Base-by-base conservation (phyloP, 257 asterid species). In the Solanum tarijense region DNA sequence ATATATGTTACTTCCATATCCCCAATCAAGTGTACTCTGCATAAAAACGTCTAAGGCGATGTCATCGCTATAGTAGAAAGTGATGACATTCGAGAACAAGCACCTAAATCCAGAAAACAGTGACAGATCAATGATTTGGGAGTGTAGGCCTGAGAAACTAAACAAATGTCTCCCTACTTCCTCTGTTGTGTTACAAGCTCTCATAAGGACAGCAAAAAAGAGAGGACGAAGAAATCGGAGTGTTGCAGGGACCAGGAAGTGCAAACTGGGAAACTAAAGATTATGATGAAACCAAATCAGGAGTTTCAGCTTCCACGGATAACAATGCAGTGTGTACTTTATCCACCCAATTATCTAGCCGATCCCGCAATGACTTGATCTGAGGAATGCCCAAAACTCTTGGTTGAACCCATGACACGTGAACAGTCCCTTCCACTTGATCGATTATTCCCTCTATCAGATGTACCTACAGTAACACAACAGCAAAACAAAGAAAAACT, bases 391-490 rank as follows among this genome's bases (percentile, higher is more conserved):
- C 99, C 88, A 97, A 69, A 73, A 97, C 99, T 92, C 99, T 91
- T 32, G 99, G 99, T 90, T 97, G 99, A 88, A 96, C 99, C 99
- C 99, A 96, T 0, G 98, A 94, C 34, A 96, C 98, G 36, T 95
- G 94, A 62, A 96, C 96, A 0, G 98, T 94, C 88, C 98, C 98
- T 86, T 97, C 98, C 7, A 97, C 98, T 93, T 97, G 98, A 90
- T 95, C 98, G 23, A 97, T 95, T 75, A 97, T 94, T 85, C 99
- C 99, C 92, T 96, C 98, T 4, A 97, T 95, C 87, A 97, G 94
- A 92, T 93, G 99, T 76, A 94, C 98, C 99, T 97, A 90, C 90
- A 93, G 83, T 38, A 43, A 88, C 52, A 87, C 58, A 20, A 35
- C 6, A 10, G n/a, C 36, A 84, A 5, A 65, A 5, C 52, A 23